These are phyloP conservation scores for Cyclotella cryptica DNA, from an alignment of 108 stramenopile species.

Conservation along the genomic window DNA sequence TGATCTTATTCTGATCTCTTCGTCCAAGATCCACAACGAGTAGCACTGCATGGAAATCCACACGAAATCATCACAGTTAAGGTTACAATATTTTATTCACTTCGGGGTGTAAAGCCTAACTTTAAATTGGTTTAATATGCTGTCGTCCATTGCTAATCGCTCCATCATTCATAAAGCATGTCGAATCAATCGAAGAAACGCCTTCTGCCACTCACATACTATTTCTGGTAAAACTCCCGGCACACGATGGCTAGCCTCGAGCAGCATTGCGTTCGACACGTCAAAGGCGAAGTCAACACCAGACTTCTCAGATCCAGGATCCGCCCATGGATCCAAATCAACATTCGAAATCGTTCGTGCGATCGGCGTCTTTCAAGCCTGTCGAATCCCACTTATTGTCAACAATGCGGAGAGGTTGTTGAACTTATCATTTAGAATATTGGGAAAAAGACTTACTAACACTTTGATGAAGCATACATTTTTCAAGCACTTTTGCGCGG, in stretches of 20 bases:
- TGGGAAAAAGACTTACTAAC: slow-evolving; percentile 69
- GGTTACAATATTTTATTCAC: too few species aligned
- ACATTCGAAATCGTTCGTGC: slow-evolving; percentile 72
- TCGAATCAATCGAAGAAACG: too few species aligned
- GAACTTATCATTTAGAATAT: slow-evolving; percentile 29
- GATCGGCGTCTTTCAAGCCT: slow-evolving; percentile 65
- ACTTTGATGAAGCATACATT: slow-evolving; percentile 77
- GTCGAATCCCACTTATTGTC: slow-evolving; percentile 70
- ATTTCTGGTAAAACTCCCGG: background rate
- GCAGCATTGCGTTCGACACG: background rate
- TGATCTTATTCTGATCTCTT: too few species aligned
- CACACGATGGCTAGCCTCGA: slow-evolving; percentile 4
- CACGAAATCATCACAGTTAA: too few species aligned
- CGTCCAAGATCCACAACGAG: too few species aligned
- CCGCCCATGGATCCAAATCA: slow-evolving; percentile 57
- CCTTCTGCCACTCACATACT: background rate
- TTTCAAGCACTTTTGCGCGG: slow-evolving; percentile 97
- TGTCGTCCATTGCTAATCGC: too few species aligned
- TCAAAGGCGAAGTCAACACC: background rate
- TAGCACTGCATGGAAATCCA: too few species aligned
- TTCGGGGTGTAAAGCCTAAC: too few species aligned
- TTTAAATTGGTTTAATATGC: too few species aligned
- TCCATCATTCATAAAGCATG: too few species aligned
- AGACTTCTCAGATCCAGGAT: slow-evolving; percentile 28
- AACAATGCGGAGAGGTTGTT: slow-evolving; percentile 68